phyloP scores from a whole-genome alignment of 345 rosid species.

The Aegle marmelos region DNA sequence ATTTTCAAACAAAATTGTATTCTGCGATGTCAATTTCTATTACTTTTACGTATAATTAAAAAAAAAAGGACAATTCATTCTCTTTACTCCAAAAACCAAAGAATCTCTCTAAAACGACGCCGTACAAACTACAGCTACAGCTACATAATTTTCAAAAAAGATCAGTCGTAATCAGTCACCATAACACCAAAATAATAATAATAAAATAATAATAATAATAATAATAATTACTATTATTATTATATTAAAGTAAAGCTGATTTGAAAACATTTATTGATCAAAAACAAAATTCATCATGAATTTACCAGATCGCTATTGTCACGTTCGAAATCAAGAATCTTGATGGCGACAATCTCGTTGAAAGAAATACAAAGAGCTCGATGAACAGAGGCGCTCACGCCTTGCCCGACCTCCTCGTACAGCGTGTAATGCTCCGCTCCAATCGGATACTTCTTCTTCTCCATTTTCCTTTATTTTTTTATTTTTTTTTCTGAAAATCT shows the following conservation, averaged over 20 bases:
- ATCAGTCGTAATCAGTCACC: no score
- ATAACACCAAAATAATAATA: no score
- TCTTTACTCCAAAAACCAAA: background rate
- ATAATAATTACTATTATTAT: no score
- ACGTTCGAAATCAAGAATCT: conserved; percentile 96
- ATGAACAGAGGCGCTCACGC: conserved; percentile 85
- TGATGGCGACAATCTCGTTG: conserved; percentile 80
- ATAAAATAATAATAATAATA: no score
- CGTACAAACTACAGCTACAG: background rate
- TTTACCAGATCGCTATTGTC: conserved; percentile 82
- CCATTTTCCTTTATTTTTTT: conserved; percentile 19
- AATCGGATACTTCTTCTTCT: conserved; percentile 91
- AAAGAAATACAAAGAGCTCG: conserved; percentile 75
- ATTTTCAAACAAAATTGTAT: no score
- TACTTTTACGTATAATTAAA: no score
- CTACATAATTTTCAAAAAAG: no score
- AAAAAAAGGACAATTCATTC: background rate
- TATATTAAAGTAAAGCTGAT: background rate
- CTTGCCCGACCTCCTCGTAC: conserved; percentile 85
- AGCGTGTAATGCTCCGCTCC: conserved; percentile 69
- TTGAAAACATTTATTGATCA: background rate
- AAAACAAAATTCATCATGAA: background rate
- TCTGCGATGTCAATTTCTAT: no score
- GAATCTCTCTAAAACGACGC: background rate
- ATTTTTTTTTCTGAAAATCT: no score